Conservation (phyloP, 805 yeast species). For the Diddensiella transvaalensis region DNA sequence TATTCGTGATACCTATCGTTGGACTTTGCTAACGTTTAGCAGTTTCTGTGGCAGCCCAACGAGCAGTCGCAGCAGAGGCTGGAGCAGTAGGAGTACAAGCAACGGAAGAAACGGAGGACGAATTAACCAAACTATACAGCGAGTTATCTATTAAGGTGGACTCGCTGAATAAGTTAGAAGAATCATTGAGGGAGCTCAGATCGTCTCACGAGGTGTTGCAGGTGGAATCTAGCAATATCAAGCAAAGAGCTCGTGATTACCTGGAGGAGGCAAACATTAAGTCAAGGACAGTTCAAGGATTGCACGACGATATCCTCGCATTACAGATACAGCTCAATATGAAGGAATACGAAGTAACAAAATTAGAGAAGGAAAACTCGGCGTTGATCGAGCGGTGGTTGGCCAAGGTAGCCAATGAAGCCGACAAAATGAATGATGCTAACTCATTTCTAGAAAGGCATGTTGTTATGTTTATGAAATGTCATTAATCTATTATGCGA, state of each 20-base stretch:
- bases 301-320: constrained; percentile 66
- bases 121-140: constrained; percentile 18
- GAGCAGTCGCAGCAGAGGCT: constrained; percentile 21
- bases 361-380: constrained; percentile 47
- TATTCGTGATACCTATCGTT: too few relatives aligned
- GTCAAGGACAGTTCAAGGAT: constrained; percentile 52
- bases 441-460: constrained; percentile 26
- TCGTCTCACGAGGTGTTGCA: constrained; percentile 20
- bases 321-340: constrained; percentile 56
- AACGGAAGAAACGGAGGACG: constrained; percentile 11
- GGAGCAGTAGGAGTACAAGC: background rate
- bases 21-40: background rate
- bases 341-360: constrained; percentile 34
- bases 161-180: background rate
- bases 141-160: constrained; percentile 17
- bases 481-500: background rate
- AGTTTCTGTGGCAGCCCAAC: constrained; percentile 23
- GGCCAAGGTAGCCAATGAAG: constrained; percentile 53
- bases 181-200: constrained; percentile 1
- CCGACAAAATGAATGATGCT: constrained; percentile 53
- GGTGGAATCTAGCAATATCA: constrained; percentile 29
- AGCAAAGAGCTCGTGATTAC: constrained; percentile 28
- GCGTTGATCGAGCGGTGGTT: constrained; percentile 57
- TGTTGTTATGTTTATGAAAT: background rate
- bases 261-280: constrained; percentile 37